These are phyloP conservation scores for Lyophyllum decastes DNA, from an alignment of 768 basidiomycete genomes.

Conservation along the genomic window DNA sequence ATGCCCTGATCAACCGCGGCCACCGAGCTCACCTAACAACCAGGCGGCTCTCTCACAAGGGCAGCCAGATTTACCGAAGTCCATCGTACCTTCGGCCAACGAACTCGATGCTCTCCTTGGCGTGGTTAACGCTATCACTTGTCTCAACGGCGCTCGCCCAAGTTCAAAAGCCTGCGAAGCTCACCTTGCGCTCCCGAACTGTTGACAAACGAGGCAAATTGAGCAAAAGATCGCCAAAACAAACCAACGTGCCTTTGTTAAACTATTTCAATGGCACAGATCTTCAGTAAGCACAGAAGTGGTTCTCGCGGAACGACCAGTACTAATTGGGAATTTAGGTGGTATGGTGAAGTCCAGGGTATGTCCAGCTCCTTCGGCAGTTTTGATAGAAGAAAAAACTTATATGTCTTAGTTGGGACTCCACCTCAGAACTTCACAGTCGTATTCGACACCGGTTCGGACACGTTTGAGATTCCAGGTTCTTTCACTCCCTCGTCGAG, in stretches of 20 bases:
- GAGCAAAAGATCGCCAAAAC: constrained; percentile 30
- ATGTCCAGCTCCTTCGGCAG: background rate
- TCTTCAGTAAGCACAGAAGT: constrained; percentile 41
- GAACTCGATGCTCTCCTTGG: background rate
- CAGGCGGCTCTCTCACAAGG: no score
- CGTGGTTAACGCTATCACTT: background rate
- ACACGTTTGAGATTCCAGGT: constrained; percentile 16
- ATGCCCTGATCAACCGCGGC: background rate
- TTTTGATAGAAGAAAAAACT: background rate
- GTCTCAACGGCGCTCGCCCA: background rate
- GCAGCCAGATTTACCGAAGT: no score
- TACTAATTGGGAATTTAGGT: constrained; percentile 28
- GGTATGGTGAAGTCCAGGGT: constrained; percentile 55
- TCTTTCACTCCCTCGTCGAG: constrained; percentile 2
- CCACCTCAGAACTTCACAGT: constrained; percentile 49
- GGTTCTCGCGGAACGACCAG: background rate
- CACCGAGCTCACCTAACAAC: no score
- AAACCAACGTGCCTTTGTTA: constrained; percentile 40
- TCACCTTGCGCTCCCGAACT: constrained; percentile 6
- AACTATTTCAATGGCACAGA: constrained; percentile 59
- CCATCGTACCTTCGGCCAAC: background rate
- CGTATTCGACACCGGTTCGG: constrained; percentile 11
- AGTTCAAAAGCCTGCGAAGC: background rate
- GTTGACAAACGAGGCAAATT: background rate
- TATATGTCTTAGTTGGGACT: constrained; percentile 43